Base-by-base conservation (phyloP, 495 filamentous ascomycete species). In the Penicillium argentinense region DNA sequence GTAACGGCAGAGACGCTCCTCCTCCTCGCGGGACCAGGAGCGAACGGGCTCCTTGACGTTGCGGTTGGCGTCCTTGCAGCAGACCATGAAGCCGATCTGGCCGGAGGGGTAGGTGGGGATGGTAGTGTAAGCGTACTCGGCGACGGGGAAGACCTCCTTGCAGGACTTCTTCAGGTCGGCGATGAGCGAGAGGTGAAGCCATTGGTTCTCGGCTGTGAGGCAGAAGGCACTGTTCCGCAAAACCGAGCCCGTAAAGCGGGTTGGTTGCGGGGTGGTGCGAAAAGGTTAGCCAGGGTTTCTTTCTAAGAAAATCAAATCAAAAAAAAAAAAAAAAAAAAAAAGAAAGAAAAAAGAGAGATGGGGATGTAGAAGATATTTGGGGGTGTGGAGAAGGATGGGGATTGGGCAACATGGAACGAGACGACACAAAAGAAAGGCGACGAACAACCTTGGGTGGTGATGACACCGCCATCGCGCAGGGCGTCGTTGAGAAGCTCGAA, bases 401-500 rank as follows among this genome's bases (percentile, higher is more conserved):
- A 26, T 6, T 36, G 33, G 33, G 33, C 6, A 36, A 36, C 0
- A 36, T 36, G 33, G 11, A 36, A 36, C 33, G 33, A 36, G 14
- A 36, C 33, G 8, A 36, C 36, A 18, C 59, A 63, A 68, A 75
- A 67, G 76, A 79, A 85, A 79, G 82, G 84, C 80, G 80, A 91
- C 88, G 79, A 86, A 96, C 89, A 95, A 98, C 93, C 93, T 96
- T 99, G 93, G 56, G 95, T 99, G 72, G 93, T 95, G 75, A 99
- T 96, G 56, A 99, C 91, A 75, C 93, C 93, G 70, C 92, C 95
- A 50, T 95, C 89, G 57, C 84, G 86, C 53, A 99, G 82, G 51
- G 93, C 93, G 49, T 81, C 85, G 71, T 85, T 75, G 17, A 97
- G 78, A 28, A 97, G 84, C 77, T 97, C 80, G 66, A 97, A 99